phyloP scores from a whole-genome alignment of 352 stramenopile species.

The Phytopythium vexans region DNA sequence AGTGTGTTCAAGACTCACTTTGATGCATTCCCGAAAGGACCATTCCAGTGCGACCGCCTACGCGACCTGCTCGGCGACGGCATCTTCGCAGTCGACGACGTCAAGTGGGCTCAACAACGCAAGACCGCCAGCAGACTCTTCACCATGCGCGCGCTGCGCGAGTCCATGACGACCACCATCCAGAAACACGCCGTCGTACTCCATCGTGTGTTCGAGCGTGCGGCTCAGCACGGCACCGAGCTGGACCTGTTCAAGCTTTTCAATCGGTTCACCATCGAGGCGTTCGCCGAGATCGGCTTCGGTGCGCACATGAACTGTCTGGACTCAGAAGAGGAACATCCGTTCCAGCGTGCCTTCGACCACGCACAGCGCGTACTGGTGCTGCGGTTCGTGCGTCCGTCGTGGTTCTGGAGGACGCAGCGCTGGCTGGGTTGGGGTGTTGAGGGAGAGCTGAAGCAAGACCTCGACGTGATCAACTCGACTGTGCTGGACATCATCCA shows the following conservation, averaged over 20 bases:
- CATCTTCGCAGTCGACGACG: constrained; percentile 34
- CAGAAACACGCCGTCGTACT: constrained; percentile 16
- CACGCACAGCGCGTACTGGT: constrained; percentile 20
- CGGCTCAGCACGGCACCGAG: background rate
- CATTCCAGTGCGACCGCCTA: constrained; percentile 23
- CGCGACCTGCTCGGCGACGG: constrained; percentile 31
- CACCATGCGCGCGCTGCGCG: constrained; percentile 25
- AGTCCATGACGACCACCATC: constrained; percentile 34
- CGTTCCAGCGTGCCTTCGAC: constrained; percentile 37
- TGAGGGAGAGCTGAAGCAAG: no score
- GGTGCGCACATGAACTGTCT: constrained; percentile 44
- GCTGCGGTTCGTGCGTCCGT: constrained; percentile 30
- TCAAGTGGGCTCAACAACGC: constrained; percentile 40
- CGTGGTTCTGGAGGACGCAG: constrained; percentile 38
- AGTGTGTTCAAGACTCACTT: constrained; percentile 34
- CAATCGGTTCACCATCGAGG: constrained; percentile 47
- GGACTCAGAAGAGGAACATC: constrained; percentile 16
- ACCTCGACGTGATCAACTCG: constrained; percentile 30
- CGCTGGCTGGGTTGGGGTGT: constrained; percentile 29
- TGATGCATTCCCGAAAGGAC: constrained; percentile 32
- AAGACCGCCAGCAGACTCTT: constrained; percentile 55
- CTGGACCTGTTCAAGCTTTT: constrained; percentile 39
- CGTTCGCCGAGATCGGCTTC: constrained; percentile 46
- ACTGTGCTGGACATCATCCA: constrained; percentile 30
- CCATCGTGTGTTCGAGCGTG: constrained; percentile 16